These are phyloP conservation scores for Ilyonectria sp. DNA, from an alignment of 2,329 filamentous ascomycete genomes.

Conservation along the genomic window DNA sequence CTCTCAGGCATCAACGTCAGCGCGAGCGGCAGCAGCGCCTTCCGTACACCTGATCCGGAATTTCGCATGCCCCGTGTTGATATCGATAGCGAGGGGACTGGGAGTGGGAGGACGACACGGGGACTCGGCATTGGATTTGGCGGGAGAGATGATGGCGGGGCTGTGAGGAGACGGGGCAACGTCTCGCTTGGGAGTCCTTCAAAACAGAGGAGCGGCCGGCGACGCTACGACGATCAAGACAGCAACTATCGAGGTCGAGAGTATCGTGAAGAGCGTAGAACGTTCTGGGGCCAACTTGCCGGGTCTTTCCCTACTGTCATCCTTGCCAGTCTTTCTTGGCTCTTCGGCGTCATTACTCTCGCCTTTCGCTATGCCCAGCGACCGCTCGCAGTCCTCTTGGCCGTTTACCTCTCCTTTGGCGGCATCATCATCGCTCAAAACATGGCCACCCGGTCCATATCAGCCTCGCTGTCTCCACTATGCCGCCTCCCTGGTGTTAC, in stretches of 20 bases:
- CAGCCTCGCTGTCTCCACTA: conserved; percentile 75
- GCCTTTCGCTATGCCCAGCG: conserved; percentile 75
- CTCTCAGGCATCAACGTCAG: conserved; percentile 57
- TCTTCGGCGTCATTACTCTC: conserved; percentile 69
- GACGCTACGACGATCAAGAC: conserved; percentile 35
- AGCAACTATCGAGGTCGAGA: conserved; percentile 34
- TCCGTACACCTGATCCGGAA: conserved; percentile 64
- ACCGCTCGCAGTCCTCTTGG: conserved; percentile 73
- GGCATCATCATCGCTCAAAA: conserved; percentile 72
- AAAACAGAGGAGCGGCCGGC: conserved; percentile 41
- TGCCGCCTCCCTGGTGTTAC: conserved; percentile 79
- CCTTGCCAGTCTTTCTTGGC: conserved; percentile 63
- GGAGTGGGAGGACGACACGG: conserved; percentile 54
- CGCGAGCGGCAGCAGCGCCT: conserved; percentile 33
- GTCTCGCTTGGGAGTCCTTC: conserved; percentile 41
- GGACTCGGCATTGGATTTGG: conserved; percentile 42
- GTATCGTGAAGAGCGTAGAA: conserved; percentile 27
- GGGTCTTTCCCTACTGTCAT: conserved; percentile 56
- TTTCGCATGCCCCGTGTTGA: conserved; percentile 69
- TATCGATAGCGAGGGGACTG: conserved; percentile 55
- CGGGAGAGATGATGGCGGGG: conserved; percentile 44
- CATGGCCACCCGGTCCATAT: conserved; percentile 73
- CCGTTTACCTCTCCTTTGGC: conserved; percentile 73
- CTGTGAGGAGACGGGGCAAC: conserved; percentile 48
- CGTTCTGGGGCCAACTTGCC: conserved; percentile 52